Evolutionary conservation across 768 basidiomycete species (phyloP).

Genomic region (Suillus weaverae): DNA sequence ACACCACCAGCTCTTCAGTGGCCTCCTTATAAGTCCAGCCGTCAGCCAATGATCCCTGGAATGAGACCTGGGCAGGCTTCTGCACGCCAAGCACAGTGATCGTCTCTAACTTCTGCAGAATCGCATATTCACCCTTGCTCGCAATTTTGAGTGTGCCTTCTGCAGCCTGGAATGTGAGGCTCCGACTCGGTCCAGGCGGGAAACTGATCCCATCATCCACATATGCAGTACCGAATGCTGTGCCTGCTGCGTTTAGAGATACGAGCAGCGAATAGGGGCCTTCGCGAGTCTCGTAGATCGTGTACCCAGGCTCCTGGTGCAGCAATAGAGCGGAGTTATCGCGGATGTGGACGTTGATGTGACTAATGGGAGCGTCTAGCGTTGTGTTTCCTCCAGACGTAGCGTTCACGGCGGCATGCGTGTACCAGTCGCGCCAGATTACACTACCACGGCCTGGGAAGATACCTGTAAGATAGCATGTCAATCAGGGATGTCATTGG

Average conservation of each 20-base stretch:
- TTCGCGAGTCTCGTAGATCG: conserved; percentile 61
- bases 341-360: conserved; percentile 78
- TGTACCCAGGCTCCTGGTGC: conserved; percentile 64
- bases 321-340: conserved; percentile 65
- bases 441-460: conserved; percentile 62
- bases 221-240: conserved; percentile 60
- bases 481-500: neutral
- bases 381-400: conserved; percentile 43
- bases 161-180: conserved; percentile 44
- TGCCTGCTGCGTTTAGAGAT: conserved; percentile 46
- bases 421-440: conserved; percentile 76
- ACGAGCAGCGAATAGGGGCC: conserved; percentile 65
- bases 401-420: conserved; percentile 53
- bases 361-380: conserved; percentile 65
- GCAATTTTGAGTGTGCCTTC: conserved; percentile 38
- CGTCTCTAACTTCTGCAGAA: conserved; percentile 48
- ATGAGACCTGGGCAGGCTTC: conserved; percentile 40
- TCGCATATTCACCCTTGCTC: conserved; percentile 31
- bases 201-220: conserved; percentile 69
- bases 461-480: conserved; percentile 41
- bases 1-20: conserved; percentile 43
- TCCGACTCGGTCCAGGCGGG: conserved; percentile 54
- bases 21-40: conserved; percentile 42
- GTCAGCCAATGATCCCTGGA: conserved; percentile 37
- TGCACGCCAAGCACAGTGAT: conserved; percentile 60